phyloP scores from a whole-genome alignment of 2,329 filamentous ascomycete species.

The Fusarium dlaminii region DNA sequence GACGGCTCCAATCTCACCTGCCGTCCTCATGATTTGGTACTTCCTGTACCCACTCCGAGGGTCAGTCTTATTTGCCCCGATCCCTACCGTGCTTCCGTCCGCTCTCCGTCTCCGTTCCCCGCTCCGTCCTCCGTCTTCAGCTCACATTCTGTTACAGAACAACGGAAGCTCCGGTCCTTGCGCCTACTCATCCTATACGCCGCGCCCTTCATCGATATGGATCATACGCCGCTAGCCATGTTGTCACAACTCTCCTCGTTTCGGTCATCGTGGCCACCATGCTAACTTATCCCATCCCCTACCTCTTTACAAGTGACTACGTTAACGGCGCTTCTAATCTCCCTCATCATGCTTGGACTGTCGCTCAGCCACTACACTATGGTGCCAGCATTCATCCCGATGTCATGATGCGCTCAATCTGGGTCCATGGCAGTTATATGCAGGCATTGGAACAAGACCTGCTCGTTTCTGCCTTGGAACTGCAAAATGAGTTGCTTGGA shows the following conservation, averaged over 20 bases:
- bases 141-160: constrained; percentile 62
- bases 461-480: constrained; percentile 70
- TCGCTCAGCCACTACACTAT: constrained; percentile 70
- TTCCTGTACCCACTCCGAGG: constrained; percentile 80
- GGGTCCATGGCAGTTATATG: constrained; percentile 86
- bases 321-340: constrained; percentile 76
- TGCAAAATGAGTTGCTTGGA: constrained; percentile 76
- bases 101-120: constrained; percentile 9
- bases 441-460: constrained; percentile 74
- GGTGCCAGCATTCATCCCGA: constrained; percentile 65
- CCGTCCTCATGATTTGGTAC: constrained; percentile 75
- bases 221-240: constrained; percentile 75
- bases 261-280: constrained; percentile 77
- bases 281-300: constrained; percentile 78
- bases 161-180: constrained; percentile 75
- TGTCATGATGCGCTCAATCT: constrained; percentile 83
- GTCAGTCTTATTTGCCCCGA: constrained; percentile 58
- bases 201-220: constrained; percentile 74
- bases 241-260: constrained; percentile 76
- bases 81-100: constrained; percentile 21
- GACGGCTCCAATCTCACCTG: constrained; percentile 23
- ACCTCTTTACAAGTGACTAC: constrained; percentile 77
- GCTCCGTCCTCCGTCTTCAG: constrained; percentile 13
- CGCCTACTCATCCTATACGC: constrained; percentile 72
- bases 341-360: constrained; percentile 84